Base-by-base conservation (phyloP, 768 basidiomycete genomes). In the Tephrocybe sp. region DNA sequence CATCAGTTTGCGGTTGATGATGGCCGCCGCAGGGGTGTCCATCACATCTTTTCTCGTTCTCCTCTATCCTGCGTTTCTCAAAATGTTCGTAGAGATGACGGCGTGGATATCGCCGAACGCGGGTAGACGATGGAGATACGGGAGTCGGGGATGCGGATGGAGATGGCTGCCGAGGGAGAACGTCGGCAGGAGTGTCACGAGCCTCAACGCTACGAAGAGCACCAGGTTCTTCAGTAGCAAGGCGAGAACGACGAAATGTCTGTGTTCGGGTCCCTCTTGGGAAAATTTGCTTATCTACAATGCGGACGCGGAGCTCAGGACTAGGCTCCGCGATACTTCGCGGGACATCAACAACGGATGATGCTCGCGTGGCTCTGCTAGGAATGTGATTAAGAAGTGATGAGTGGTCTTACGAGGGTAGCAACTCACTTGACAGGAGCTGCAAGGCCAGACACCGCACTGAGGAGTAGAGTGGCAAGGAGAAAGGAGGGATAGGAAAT, bases 381-480 rank as follows among this genome's bases (percentile, higher is more conserved):
- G 34, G 21, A 43, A 36, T 13, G 16, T 19, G 43, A 22, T 26
- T 27, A 38, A 4, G 30, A 34, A 37, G 2, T 12, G 22, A n/a
- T n/a, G n/a, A n/a, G n/a, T n/a, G n/a, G n/a, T n/a, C n/a, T n/a
- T n/a, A n/a, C n/a, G n/a, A n/a, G n/a, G n/a, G n/a, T n/a, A 30
- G 21, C 35, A 18, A 24, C 24, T 39, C 59, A 73, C 74, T 64
- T 68, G 44, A 75, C 52, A 37, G 74, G 74, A 52, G 71, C 74
- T 56, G 69, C 67, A 49, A 68, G 53, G 44, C 61, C 63, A 45
- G 67, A 62, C 41, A 64, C 65, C 49, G 66, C 69, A 58, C 68
- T 69, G 61, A 73, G 62, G 47, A 69, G 63, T 64, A 75, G 60
- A 55, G 69, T 64, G 53, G 65, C 69, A 50, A 73, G 57, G 56